Percentiles rank a stretch among this genome's conserved stretches.
phyloP scores from a whole-genome alignment of 1,284 basidiomycete species.

The Rhodotorula sp. region DNA sequence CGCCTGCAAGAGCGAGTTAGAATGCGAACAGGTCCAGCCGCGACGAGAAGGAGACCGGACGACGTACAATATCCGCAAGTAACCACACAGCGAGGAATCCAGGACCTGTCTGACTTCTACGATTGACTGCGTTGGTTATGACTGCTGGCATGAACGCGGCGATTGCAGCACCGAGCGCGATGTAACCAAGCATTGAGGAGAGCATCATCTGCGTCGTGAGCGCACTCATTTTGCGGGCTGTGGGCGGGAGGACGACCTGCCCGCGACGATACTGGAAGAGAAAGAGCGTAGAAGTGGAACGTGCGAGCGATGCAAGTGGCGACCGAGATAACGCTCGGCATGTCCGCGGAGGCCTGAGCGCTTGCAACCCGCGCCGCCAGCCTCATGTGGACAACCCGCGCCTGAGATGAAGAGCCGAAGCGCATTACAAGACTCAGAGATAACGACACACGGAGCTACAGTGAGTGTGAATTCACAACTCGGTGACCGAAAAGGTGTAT shows the following conservation, averaged over 20 bases:
- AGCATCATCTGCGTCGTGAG: conserved; percentile 1
- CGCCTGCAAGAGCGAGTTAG: neutral
- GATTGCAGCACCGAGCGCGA: neutral
- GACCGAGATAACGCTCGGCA: neutral
- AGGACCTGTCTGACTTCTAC: neutral
- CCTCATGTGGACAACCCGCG: too few species aligned
- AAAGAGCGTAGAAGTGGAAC: too few species aligned
- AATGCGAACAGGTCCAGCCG: neutral
- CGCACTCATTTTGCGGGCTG: neutral
- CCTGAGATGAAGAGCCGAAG: too few species aligned
- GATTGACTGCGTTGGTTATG: conserved; percentile 6
- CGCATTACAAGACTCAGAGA: too few species aligned
- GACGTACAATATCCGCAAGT: neutral
- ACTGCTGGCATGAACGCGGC: conserved; percentile 15
- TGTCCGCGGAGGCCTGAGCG: neutral
- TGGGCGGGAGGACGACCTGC: too few species aligned
- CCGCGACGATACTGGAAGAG: too few species aligned
- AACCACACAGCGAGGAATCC: conserved; percentile 14
- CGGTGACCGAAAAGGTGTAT: too few species aligned
- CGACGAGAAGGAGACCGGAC: too few species aligned
- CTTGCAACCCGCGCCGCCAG: too few species aligned
- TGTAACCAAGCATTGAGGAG: conserved; percentile 1
- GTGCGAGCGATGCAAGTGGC: neutral
- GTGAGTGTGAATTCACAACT: too few species aligned
- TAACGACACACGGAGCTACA: too few species aligned